A percentile compares a stretch with the other conserved stretches of the same genome.
Conservation (phyloP, 2,329 filamentous ascomycete species). For the Westerdykella aurantiaca region DNA sequence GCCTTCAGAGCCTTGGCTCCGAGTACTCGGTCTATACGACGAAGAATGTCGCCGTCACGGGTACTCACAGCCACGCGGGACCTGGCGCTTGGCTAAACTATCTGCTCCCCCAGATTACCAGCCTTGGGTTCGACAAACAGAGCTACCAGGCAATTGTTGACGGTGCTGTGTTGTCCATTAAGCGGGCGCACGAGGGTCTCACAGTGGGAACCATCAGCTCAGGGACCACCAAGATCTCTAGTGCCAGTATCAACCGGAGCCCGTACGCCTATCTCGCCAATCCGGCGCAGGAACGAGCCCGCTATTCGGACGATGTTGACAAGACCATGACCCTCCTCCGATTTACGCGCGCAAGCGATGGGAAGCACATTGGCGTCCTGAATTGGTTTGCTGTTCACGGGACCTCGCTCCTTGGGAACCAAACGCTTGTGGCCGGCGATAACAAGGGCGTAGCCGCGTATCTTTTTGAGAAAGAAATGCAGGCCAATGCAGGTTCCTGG, state of each 20-base stretch:
- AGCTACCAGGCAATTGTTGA: conserved; percentile 87
- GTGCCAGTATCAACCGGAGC: conserved; percentile 85
- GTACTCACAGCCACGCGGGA: conserved; percentile 88
- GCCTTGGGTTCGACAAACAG: conserved; percentile 76
- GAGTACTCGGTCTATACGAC: conserved; percentile 71
- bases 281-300: conserved; percentile 65
- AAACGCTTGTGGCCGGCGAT: conserved; percentile 85
- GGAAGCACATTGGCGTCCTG: conserved; percentile 71
- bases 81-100: conserved; percentile 95
- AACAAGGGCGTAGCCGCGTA: conserved; percentile 93
- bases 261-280: conserved; percentile 85
- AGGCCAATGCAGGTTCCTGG: conserved; percentile 40
- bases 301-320: conserved; percentile 63
- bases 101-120: conserved; percentile 84
- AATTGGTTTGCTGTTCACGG: conserved; percentile 93
- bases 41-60: conserved; percentile 81
- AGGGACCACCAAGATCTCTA: conserved; percentile 61
- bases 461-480: conserved; percentile 68
- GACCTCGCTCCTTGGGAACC: conserved; percentile 85
- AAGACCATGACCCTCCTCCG: conserved; percentile 75
- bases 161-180: conserved; percentile 74
- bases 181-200: conserved; percentile 69
- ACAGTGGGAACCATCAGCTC: conserved; percentile 65
- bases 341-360: conserved; percentile 67
- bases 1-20: conserved; percentile 60